Evolutionary conservation across 2,329 filamentous ascomycete species (phyloP).

Genomic region (Pseudogymnoascus sp.): DNA sequence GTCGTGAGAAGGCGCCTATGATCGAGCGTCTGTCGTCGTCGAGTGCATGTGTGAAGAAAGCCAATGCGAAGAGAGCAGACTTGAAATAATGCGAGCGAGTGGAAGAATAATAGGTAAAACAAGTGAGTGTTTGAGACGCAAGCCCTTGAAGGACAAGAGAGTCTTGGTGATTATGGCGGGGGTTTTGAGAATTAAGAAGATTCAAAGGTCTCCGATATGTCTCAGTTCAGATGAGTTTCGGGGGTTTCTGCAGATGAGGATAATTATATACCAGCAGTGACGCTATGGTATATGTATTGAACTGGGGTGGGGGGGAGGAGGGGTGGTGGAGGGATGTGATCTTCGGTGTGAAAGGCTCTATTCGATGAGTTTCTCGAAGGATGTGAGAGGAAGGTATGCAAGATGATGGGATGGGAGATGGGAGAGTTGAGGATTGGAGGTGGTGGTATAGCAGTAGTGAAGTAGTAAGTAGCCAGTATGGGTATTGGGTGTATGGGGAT

Average conservation of each 20-base stretch:
- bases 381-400: neutral
- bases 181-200: neutral
- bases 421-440: neutral
- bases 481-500: neutral
- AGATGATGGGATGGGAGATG: neutral
- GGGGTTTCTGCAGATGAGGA: neutral
- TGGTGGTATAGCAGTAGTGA: neutral
- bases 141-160: neutral
- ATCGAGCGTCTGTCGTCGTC: neutral
- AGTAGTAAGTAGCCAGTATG: neutral
- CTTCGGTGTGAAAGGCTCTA: neutral
- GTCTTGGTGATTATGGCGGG: neutral
- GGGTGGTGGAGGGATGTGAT: neutral
- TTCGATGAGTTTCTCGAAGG: neutral
- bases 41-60: neutral
- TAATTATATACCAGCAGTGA: constrained; percentile 1
- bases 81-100: neutral
- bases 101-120: neutral
- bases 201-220: neutral
- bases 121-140: neutral
- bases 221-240: neutral
- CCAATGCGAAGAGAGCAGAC: neutral
- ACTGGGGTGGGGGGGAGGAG: constrained; percentile 7
- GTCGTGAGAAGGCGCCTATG: neutral
- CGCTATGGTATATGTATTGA: neutral